Evolutionary conservation across 129 eudicot species (phyloP), one percentile per base, ranked within the genome.

Genomic region (Helianthus tuberosus): DNA sequence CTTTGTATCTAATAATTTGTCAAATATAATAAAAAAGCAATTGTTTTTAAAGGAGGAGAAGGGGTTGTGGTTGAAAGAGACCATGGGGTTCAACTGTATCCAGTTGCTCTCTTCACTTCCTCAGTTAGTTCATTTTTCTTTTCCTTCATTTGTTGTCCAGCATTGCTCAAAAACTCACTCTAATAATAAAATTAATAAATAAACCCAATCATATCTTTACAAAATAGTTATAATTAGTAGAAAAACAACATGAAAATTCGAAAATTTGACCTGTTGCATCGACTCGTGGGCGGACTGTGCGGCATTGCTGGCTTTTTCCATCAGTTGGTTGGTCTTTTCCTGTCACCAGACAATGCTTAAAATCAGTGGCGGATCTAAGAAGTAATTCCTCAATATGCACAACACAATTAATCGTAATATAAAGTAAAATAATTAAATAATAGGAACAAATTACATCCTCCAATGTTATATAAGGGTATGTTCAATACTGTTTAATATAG

Each of bases 251-350:
- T 46, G 29, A 72, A 57, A 20, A 57, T 4, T 36, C 43, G 9
- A 51, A 29, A 64, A 50, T 9, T 20, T 16, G 73, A 86, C 90
- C 74, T 91, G 68, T 39, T 88, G 88, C 46, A 79, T 61, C 0
- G 85, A 57, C 13, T 87, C 96, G 69, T 79, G 79, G 52, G 87
- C 89, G 12, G 94, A 81, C 35, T 88, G 91, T 44, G 96, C 91
- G 38, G 81, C 92, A 68, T 79, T 71, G 77, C 85, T 74, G 11
- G 96, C 88, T 78, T 87, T 79, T 70, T 92, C 92, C 86, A 81
- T 79, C 86, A 87, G 5, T 66, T 85, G 90, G 67, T 62, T 74
- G 39, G 83, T 85, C 71, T 86, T 86, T 69, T 86, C 95, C 95
- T 89, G 64, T 17, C 17, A 68, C 0, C 69, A 48, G 47, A 58